Conservation (phyloP, 768 basidiomycete genomes). For the Amanita rubescens region DNA sequence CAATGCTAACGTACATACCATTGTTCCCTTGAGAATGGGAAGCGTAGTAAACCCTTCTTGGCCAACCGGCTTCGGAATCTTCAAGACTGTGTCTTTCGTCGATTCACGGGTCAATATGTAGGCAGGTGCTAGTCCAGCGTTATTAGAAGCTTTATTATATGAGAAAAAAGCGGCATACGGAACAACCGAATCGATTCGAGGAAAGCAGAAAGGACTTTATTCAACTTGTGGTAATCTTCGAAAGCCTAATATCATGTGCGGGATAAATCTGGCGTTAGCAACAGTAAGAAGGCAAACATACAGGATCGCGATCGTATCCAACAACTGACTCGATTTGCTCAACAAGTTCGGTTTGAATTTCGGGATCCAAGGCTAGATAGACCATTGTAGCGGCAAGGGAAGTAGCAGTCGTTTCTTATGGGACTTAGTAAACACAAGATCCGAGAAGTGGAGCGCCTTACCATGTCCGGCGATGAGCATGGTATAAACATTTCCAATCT, state of each 20-base stretch:
- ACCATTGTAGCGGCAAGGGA: constrained; percentile 40
- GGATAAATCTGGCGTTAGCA: background rate
- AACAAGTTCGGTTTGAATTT: constrained; percentile 41
- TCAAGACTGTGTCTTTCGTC: constrained; percentile 32
- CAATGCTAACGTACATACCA: constrained; percentile 15
- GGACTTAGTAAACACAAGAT: background rate
- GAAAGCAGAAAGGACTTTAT: constrained; percentile 36
- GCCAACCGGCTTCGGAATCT: constrained; percentile 32
- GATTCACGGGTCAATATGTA: constrained; percentile 36
- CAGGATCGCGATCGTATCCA: too few species aligned
- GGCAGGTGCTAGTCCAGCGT: constrained; percentile 27
- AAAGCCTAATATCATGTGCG: constrained; percentile 19
- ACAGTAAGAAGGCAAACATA: constrained; percentile 11
- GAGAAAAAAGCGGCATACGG: constrained; percentile 25
- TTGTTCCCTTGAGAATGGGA: constrained; percentile 32
- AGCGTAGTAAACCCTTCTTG: constrained; percentile 30
- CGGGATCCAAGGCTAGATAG: constrained; percentile 35
- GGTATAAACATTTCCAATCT: constrained; percentile 48
- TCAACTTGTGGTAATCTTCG: constrained; percentile 33
- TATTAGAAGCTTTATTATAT: background rate
- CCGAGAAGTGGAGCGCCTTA: constrained; percentile 10
- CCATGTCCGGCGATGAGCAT: constrained; percentile 56
- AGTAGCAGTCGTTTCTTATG: constrained; percentile 43
- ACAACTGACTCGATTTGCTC: constrained; percentile 36
- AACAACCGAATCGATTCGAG: constrained; percentile 38